Conservation (phyloP, 108 stramenopile genomes). For the Cyclotella cryptica region DNA sequence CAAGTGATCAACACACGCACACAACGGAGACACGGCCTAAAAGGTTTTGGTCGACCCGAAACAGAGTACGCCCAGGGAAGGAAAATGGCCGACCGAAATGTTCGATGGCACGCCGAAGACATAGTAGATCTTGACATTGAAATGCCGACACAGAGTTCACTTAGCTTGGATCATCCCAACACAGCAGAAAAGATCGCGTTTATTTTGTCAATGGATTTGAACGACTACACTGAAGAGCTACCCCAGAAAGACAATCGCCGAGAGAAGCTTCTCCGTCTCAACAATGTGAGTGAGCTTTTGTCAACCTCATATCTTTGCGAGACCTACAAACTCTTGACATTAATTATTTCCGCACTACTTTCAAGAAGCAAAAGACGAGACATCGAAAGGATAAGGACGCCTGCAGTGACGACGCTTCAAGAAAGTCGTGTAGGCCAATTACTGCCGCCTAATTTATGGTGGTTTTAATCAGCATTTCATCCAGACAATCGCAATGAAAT, state of each 20-base stretch:
- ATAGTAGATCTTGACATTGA: slow-evolving; percentile 77
- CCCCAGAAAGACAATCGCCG: slow-evolving; percentile 7
- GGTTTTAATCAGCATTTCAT: no score
- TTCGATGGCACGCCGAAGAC: slow-evolving; percentile 74
- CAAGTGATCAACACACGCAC: slow-evolving; percentile 28
- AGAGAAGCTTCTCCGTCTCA: slow-evolving; percentile 16
- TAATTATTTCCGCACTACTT: no score
- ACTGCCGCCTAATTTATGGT: no score
- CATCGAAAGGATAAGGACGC: slow-evolving; percentile 3
- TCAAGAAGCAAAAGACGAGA: not conserved
- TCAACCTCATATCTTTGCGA: not conserved
- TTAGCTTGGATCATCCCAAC: slow-evolving; percentile 56
- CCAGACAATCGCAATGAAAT: no score
- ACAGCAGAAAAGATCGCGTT: slow-evolving; percentile 46
- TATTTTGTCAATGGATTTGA: slow-evolving; percentile 53
- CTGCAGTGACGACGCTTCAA: not conserved
- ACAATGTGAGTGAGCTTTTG: slow-evolving; percentile 10
- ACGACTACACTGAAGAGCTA: slow-evolving; percentile 35
- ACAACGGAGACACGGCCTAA: slow-evolving; percentile 48
- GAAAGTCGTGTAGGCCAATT: slow-evolving; percentile 13
- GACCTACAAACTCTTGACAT: not conserved
- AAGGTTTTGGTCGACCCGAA: slow-evolving; percentile 69
- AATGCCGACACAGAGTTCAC: slow-evolving; percentile 40
- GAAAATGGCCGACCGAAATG: slow-evolving; percentile 73
- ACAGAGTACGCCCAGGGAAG: slow-evolving; percentile 79